A percentile compares a stretch with the other conserved stretches of the same genome.
Conservation (phyloP, 192 early-diverging fungal genomes). For the Allomyces macrogynus region DNA sequence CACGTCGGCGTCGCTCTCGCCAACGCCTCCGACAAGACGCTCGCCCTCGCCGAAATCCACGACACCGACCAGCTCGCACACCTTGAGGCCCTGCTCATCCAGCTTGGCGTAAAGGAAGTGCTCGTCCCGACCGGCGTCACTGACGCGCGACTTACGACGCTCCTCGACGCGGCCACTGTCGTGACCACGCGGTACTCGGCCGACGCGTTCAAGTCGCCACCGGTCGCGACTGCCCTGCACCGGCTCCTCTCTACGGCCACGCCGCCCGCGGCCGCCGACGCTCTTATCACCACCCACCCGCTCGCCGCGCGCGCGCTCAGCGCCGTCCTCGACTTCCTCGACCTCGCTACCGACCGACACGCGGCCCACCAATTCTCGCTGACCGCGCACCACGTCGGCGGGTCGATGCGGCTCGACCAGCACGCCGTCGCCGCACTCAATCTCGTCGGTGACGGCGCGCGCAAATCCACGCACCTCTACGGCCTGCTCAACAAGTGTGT, state of each 20-base stretch:
- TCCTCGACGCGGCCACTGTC: too few relatives aligned
- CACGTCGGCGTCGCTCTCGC: conserved; percentile 71
- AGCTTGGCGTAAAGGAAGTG: conserved; percentile 85
- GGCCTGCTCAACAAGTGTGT: conserved; percentile 77
- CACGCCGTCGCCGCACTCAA: background rate
- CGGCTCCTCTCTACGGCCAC: background rate
- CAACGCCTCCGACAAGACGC: conserved; percentile 47
- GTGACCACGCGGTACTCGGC: too few relatives aligned
- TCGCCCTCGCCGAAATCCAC: background rate
- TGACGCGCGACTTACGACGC: too few relatives aligned
- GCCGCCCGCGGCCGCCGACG: background rate
- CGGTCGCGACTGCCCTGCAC: too few relatives aligned
- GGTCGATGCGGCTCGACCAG: background rate
- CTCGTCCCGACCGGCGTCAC: conserved; percentile 29
- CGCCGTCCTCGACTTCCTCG: background rate
- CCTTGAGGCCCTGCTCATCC: conserved; percentile 58
- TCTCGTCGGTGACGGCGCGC: conserved; percentile 2
- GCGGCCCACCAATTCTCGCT: background rate
- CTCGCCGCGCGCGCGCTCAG: background rate
- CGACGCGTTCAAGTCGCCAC: too few relatives aligned
- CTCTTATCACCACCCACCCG: background rate
- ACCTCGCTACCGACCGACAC: background rate
- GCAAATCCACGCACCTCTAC: conserved; percentile 41
- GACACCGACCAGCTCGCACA: too few relatives aligned
- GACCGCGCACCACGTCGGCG: background rate